Evolutionary conservation across 768 basidiomycete genomes (phyloP), one percentile per base, ranked within the genome.

Genomic region (Flagelloscypha sp.): DNA sequence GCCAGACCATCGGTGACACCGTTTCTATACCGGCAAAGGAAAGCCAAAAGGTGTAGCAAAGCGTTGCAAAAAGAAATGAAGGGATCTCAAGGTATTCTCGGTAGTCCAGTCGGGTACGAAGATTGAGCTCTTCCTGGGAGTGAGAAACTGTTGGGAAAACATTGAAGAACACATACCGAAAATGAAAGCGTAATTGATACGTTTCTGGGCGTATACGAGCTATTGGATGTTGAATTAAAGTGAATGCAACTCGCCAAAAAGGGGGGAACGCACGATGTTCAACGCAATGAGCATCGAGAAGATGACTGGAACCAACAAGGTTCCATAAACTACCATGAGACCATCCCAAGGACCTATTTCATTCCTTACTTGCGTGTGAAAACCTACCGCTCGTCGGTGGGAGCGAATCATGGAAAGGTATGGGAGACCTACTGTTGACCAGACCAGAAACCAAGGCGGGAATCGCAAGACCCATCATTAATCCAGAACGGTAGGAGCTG

Each of bases 161-260:
- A 15, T 11, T 33, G 18, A 15, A 22, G 30, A n/a, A 25, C 17
- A 47, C 70, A 24, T 40, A 84, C 84, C 84, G 48, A 93, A 86
- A 23, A 93, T 86, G 54, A 97, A 94, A n/a, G 79, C 72, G 48
- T 92, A 94, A 52, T 97, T 98, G 47, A 99, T 89, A 30, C 84
- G 69, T 5, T 79, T 63, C 4, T 59, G 57, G 0, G 74, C 66
- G 83, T 86, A 99, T 0, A 80, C 82, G 15, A 79, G 46, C 4
- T n/a, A n/a, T n/a, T n/a, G n/a, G n/a, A n/a, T n/a, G n/a, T n/a
- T n/a, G n/a, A n/a, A n/a, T n/a, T n/a, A n/a, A n/a, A n/a, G n/a
- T n/a, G n/a, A n/a, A n/a, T n/a, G n/a, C n/a, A n/a, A n/a, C n/a
- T n/a, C n/a, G n/a, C n/a, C n/a, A n/a, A n/a, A n/a, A n/a, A n/a